phyloP scores from a whole-genome alignment of 202 grass and related monocot genomes.

The Miscanthus sacchariflorus region DNA sequence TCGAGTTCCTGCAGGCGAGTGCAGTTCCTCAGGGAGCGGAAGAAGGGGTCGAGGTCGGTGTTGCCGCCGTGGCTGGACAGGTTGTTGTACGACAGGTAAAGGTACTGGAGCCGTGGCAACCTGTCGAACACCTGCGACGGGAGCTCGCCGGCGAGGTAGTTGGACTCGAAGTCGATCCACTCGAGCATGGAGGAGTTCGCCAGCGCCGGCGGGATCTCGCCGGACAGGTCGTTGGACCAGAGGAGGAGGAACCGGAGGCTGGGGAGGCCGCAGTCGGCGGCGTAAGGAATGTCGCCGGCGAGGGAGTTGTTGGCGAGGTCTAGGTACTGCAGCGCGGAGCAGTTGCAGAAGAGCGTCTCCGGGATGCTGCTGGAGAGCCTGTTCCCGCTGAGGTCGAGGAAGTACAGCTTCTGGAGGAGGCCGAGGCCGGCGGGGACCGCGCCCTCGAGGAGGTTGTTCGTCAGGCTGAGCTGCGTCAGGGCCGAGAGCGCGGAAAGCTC shows the following conservation, averaged over 20 bases:
- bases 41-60: conserved; percentile 66
- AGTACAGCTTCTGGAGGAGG: conserved; percentile 57
- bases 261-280: conserved; percentile 52
- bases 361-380: conserved; percentile 52
- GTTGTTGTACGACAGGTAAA: conserved; percentile 78
- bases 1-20: conserved; percentile 73
- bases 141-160: conserved; percentile 62
- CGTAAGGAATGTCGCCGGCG: conserved; percentile 57
- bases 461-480: conserved; percentile 57
- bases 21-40: conserved; percentile 54
- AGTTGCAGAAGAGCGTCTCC: conserved; percentile 61
- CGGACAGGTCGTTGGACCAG: conserved; percentile 58
- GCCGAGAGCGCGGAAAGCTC: conserved; percentile 57
- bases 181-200: conserved; percentile 60
- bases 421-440: conserved; percentile 56
- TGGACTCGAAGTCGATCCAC: conserved; percentile 67
- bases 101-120: conserved; percentile 53
- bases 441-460: conserved; percentile 48
- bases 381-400: conserved; percentile 60
- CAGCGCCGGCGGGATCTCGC: conserved; percentile 57
- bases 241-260: conserved; percentile 65
- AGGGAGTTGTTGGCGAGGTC: conserved; percentile 70
- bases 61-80: conserved; percentile 64
- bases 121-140: conserved; percentile 56
- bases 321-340: conserved; percentile 61